Evolutionary conservation across 2,329 filamentous ascomycete genomes (phyloP), one percentile per base, ranked within the genome.

Genomic region (Leptographium radiaticola): DNA sequence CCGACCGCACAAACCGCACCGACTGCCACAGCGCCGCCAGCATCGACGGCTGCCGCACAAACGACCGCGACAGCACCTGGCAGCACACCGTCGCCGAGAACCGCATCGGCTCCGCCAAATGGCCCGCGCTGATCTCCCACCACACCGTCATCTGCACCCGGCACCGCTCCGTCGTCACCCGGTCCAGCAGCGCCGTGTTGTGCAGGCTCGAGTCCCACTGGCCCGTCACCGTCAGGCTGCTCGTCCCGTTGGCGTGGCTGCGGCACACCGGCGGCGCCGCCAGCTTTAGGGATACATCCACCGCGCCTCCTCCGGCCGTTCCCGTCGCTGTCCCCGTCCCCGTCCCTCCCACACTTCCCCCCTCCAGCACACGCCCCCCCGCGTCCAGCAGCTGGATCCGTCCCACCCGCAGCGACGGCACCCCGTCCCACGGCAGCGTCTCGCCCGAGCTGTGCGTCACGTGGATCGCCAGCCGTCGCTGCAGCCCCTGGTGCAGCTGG

Each of bases 201-300:
- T 98, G 93, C 60, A 93, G 75, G 63, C 89, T 95, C 0, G 91
- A 96, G 65, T 98, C 93, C 93, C 93, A 98, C 64, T 97, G 90
- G 0, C 87, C 89, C n/a, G 86, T 78, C 45, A 97, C 75, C 1
- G 85, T 90, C 40, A 96, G 83, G 65, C 86, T 89, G 39, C 84
- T 85, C 0, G 90, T 96, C 40, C 93, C 93, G 65, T 97, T 94
- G 30, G 87, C 81, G 64, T 96, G 94, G 55, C 87, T 83, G 58
- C 85, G 86, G 59, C 95, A 84, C 54, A 83, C 76, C 0, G 93
- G 91, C 49, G 85, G 82, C 36, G 86, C 80, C 4, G 89, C 77
- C 47, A 95, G 75, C 63, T 88, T 88, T 40, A 98, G 71, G 0
- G 81, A 69, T 5, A 98, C 81, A 58, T 94, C 86, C 83, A 80